These are phyloP conservation scores for Penicillium riverlandense DNA, from an alignment of 495 filamentous ascomycete species.

Conservation along the genomic window DNA sequence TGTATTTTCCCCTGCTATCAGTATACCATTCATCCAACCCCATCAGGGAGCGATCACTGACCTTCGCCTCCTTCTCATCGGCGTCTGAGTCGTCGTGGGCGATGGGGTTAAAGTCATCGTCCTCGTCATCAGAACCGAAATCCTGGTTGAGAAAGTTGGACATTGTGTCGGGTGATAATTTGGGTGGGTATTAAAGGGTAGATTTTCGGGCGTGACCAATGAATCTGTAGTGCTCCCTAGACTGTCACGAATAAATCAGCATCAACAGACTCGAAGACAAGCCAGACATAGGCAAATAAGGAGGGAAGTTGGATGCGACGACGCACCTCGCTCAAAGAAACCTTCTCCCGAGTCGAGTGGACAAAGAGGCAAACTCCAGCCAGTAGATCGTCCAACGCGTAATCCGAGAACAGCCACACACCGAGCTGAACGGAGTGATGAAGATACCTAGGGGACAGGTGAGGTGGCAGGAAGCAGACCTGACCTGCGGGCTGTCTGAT, in stretches of 20 bases:
- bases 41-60: slow-evolving; percentile 16
- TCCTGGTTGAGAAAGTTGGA: slow-evolving; percentile 48
- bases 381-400: not conserved
- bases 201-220: no score
- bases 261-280: not conserved
- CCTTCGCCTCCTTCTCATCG: slow-evolving; percentile 43
- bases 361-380: not conserved
- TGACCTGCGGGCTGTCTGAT: slow-evolving; percentile 14
- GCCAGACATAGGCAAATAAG: not conserved
- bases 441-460: not conserved
- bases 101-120: slow-evolving; percentile 75
- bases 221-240: no score
- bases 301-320: not conserved
- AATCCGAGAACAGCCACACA: not conserved
- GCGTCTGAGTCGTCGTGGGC: slow-evolving; percentile 62
- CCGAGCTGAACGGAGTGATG: not conserved
- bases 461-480: not conserved
- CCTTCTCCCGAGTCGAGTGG: slow-evolving; percentile 3
- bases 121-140: slow-evolving; percentile 69
- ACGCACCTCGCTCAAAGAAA: slow-evolving; percentile 5
- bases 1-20: slow-evolving; percentile 12
- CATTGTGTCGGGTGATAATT: slow-evolving; percentile 24
- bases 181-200: not conserved
- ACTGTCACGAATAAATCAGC: not conserved
- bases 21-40: not conserved